Evolutionary conservation across 2,329 filamentous ascomycete genomes (phyloP).

Genomic region (Leptographium flavum): DNA sequence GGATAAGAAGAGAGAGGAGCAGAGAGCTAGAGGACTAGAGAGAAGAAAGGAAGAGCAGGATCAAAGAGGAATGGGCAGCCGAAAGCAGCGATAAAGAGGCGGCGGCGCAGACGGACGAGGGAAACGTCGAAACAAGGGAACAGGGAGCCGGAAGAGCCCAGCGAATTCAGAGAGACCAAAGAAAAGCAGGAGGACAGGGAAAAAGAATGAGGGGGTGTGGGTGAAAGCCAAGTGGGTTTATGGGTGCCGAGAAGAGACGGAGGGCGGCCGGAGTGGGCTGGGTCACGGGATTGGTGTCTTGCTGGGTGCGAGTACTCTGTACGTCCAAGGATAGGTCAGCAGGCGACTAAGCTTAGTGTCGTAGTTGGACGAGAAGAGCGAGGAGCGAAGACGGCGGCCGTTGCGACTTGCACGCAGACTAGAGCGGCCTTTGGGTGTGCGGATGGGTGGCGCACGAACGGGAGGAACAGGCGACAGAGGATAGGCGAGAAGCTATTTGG

Average conservation of each 20-base stretch:
- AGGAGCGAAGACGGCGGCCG: neutral
- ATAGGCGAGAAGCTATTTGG: no score
- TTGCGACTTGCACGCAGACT: no score
- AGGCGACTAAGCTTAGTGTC: neutral
- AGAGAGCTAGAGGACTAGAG: neutral
- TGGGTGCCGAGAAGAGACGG: constrained; percentile 5
- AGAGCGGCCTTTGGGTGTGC: neutral
- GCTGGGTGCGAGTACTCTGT: neutral
- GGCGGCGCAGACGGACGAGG: neutral
- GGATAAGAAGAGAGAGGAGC: neutral
- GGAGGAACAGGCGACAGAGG: neutral
- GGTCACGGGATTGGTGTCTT: neutral
- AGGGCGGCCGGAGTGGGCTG: constrained; percentile 1
- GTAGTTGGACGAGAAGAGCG: neutral
- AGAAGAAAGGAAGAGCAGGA: neutral
- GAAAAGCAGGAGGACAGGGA: neutral
- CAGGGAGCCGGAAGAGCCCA: no score
- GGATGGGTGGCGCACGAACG: neutral
- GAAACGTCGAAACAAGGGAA: constrained; percentile 1
- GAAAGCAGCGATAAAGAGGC: constrained; percentile 10
- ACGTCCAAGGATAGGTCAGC: no score
- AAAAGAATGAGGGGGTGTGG: neutral
- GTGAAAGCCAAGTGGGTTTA: neutral
- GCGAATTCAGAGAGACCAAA: no score
- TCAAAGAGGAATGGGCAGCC: constrained; percentile 1